Conservation (phyloP, 2,329 filamentous ascomycete genomes). For the Diaporthe sp. region DNA sequence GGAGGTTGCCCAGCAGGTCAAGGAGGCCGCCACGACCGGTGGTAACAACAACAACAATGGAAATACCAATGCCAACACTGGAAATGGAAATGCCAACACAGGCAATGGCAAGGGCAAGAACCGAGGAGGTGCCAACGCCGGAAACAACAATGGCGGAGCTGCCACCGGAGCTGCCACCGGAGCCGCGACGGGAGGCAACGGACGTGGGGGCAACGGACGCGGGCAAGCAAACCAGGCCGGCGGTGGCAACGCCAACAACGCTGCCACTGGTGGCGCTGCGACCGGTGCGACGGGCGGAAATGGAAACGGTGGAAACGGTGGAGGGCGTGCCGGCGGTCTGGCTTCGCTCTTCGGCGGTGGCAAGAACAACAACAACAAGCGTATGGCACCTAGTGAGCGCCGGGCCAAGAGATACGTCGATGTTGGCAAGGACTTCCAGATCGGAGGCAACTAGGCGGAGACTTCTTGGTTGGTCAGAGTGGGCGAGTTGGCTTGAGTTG, state of each 20-base stretch:
- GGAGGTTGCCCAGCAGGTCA: slow-evolving; percentile 20
- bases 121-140: not conserved
- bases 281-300: not conserved
- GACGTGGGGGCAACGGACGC: not conserved
- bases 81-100: not conserved
- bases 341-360: not conserved
- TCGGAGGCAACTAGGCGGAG: not conserved
- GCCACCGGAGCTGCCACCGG: not conserved
- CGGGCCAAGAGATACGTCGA: slow-evolving; percentile 22
- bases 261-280: not conserved
- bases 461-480: not conserved
- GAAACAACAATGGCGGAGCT: not conserved
- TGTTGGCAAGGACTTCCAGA: slow-evolving; percentile 9
- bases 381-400: slow-evolving; percentile 7
- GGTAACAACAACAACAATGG: not conserved
- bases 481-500: not conserved
- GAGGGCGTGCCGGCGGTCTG: not conserved
- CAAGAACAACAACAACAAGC: slow-evolving; percentile 29
- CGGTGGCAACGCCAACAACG: not conserved
- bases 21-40: not conserved
- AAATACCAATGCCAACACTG: not conserved
- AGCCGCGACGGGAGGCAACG: not conserved
- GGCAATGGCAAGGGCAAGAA: slow-evolving; percentile 26
- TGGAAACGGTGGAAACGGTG: not conserved
- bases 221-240: not conserved